Conservation (phyloP, 352 stramenopile genomes). For the Phytopythium helicoides region DNA sequence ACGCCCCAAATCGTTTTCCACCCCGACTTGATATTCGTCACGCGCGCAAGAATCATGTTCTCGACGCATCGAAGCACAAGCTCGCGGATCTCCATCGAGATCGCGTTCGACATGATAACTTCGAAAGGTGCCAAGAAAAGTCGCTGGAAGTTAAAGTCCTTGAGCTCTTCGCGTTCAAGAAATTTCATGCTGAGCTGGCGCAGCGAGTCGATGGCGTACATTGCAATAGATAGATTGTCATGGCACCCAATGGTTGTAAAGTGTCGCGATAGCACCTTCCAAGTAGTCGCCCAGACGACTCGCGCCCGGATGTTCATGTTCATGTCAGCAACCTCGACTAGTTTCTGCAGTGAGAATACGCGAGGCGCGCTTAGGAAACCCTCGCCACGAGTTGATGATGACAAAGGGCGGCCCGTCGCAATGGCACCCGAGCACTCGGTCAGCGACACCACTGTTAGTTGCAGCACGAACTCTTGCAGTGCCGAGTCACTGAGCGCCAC, state of each 20-base stretch:
- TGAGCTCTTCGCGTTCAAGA: slow-evolving; percentile 97
- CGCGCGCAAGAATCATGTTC: slow-evolving; percentile 89
- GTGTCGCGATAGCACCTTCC: slow-evolving; percentile 95
- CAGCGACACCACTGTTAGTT: slow-evolving; percentile 89
- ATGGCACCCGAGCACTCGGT: slow-evolving; percentile 82
- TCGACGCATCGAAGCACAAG: slow-evolving; percentile 91
- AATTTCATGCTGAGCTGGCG: slow-evolving; percentile 99
- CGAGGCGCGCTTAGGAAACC: slow-evolving; percentile 71
- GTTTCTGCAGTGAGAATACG: slow-evolving; percentile 98
- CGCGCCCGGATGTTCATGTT: slow-evolving; percentile 97
- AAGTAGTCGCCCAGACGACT: slow-evolving; percentile 98
- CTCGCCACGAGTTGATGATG: slow-evolving; percentile 23
- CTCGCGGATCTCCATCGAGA: slow-evolving; percentile 84
- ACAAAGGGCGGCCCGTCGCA: slow-evolving; percentile 32
- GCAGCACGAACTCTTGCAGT: slow-evolving; percentile 89
- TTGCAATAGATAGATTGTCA: slow-evolving; percentile 95
- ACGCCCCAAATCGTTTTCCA: slow-evolving; percentile 96
- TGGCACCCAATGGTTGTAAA: slow-evolving; percentile 97
- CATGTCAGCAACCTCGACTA: slow-evolving; percentile 99
- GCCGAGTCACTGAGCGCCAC: slow-evolving; percentile 70
- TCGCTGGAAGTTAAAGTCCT: slow-evolving; percentile 99
- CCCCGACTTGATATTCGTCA: slow-evolving; percentile 88
- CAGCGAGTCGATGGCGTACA: slow-evolving; percentile 99
- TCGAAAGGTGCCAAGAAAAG: slow-evolving; percentile 98
- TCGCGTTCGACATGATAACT: slow-evolving; percentile 89